Evolutionary conservation across 495 filamentous ascomycete species (phyloP), one percentile per base, ranked within the genome.

Genomic region (Aspergillus ostianus): DNA sequence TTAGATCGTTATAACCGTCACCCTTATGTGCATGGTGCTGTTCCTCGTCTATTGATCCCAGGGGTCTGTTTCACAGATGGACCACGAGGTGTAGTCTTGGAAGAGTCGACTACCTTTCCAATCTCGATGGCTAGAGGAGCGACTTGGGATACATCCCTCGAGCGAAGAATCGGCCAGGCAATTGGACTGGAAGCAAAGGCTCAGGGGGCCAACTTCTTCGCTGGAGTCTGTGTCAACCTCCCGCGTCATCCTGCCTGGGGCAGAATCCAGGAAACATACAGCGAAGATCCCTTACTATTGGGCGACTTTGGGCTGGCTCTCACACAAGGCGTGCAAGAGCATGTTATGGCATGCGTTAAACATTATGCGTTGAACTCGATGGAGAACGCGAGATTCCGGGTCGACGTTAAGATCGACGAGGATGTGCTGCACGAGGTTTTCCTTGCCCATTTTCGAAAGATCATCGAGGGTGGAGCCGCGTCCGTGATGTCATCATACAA

Each of bases 301-400:
- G 62, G 53, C 0, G 57, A 60, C 17, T 57, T 64, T 20, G 62
- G 58, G 20, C 8, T 47, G 18, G 62, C 62, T 5, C 18, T 50
- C 13, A 47, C 44, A 2, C 32, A 45, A n/a, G 41, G 62, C 45
- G 47, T 64, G 41, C 62, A 64, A 53, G 36, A 27, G 29, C 36
- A 64, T 55, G 48, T 61, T 29, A 64, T 64, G 62, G 62, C 62
- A 4, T 64, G 62, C 47, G 58, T 64, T 6, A 64, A 64, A 53
- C 62, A 64, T 32, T 64, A 36, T 55, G 62, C 62, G 27, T 30
- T 64, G 48, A 64, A 64, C 46, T 60, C 58, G 2, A 64, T 64
- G 62, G 62, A 64, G 23, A 64, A 52, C 19, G 62, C 62, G 0
- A 47, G 62, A 15, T 64, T 61, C 30, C 53, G 46, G 19, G 57